A percentile compares a stretch with the other conserved stretches of the same genome.
phyloP scores from a whole-genome alignment of 495 filamentous ascomycete species.

The Aspergillus ostianus region DNA sequence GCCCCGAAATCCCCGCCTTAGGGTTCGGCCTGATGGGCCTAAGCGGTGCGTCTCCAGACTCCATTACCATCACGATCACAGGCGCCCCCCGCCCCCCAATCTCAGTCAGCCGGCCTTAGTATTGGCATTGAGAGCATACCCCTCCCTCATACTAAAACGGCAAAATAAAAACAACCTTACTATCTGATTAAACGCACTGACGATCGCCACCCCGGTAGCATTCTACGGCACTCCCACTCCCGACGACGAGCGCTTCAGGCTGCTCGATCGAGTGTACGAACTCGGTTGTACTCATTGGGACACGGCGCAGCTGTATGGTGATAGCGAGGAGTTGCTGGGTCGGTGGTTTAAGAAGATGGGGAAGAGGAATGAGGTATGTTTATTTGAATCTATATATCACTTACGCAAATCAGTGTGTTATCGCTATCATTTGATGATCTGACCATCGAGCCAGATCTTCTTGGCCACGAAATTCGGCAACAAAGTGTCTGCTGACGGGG shows the following conservation, averaged over 20 bases:
- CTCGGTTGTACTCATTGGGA: conserved; percentile 62
- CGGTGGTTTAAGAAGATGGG: conserved; percentile 47
- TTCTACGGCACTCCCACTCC: conserved; percentile 40
- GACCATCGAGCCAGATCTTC: conserved; percentile 40
- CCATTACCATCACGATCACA: no score
- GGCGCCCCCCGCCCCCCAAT: no score
- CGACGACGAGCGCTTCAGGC: conserved; percentile 36
- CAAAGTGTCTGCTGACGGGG: conserved; percentile 14
- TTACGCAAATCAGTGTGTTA: no score
- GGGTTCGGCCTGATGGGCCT: conserved; percentile 59
- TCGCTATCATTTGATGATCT: no score
- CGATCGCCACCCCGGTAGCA: neutral
- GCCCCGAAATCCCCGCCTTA: conserved; percentile 52
- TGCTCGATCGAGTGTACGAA: conserved; percentile 49
- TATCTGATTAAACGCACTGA: no score
- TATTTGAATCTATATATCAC: no score
- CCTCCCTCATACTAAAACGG: no score
- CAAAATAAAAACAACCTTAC: no score
- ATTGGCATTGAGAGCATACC: no score
- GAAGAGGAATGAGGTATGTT: neutral
- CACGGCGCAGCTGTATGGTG: conserved; percentile 49
- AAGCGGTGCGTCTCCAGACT: conserved; percentile 25
- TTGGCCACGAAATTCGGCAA: conserved; percentile 59
- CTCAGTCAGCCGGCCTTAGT: no score
- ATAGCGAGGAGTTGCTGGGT: conserved; percentile 46